phyloP scores from a whole-genome alignment of 1,284 basidiomycete species.

The Leccinum angustisporum region DNA sequence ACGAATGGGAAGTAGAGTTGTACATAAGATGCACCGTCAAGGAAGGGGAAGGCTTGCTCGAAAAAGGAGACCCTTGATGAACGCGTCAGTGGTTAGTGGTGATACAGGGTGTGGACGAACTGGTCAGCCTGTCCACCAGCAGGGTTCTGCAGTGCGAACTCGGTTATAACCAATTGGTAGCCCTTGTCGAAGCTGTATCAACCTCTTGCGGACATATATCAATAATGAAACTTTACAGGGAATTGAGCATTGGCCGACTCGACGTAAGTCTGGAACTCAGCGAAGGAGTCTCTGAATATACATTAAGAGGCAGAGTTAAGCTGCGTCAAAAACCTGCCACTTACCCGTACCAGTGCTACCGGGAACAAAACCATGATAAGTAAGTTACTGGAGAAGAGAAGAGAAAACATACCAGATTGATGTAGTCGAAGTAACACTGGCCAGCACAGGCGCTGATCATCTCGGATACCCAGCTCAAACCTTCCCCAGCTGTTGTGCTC shows the following conservation, averaged over 20 bases:
- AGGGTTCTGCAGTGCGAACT: constrained; percentile 36
- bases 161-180: constrained; percentile 28
- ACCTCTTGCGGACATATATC: not conserved
- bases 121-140: constrained; percentile 35
- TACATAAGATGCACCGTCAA: constrained; percentile 32
- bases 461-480: constrained; percentile 36
- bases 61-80: constrained; percentile 32
- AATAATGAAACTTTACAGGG: constrained; percentile 19
- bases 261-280: constrained; percentile 30
- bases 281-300: constrained; percentile 21
- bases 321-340: not conserved
- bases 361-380: not conserved
- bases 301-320: not conserved
- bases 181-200: constrained; percentile 14
- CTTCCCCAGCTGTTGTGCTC: constrained; percentile 28
- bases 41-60: constrained; percentile 33
- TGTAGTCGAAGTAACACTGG: constrained; percentile 33
- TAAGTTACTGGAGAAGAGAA: not conserved
- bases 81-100: not conserved
- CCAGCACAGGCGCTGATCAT: constrained; percentile 36
- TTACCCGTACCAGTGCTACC: constrained; percentile 38
- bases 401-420: constrained; percentile 29
- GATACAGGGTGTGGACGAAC: constrained; percentile 18
- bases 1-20: constrained; percentile 38
- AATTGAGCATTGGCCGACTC: constrained; percentile 31